These are phyloP conservation scores for Fusarium tjaetaba DNA, from an alignment of 2,329 filamentous ascomycete species.

Conservation along the genomic window DNA sequence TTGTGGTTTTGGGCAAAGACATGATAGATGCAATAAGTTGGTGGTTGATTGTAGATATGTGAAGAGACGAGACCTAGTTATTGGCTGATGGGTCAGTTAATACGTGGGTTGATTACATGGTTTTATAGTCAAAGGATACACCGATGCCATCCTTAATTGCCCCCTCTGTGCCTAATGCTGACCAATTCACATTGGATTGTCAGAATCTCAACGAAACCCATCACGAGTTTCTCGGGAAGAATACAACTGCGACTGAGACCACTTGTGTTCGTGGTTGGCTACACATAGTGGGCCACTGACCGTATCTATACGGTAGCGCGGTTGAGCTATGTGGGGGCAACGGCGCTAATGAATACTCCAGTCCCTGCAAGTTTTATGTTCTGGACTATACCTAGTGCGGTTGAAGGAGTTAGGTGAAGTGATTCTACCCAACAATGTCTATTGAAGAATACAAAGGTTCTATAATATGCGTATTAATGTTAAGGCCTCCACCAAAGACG, in stretches of 20 bases:
- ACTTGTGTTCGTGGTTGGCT: background rate
- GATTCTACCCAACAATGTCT: rapidly evolving
- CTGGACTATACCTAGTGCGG: background rate
- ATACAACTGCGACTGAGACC: background rate
- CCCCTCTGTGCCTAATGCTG: background rate
- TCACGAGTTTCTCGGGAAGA: background rate
- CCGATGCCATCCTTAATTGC: background rate
- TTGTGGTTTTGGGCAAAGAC: background rate
- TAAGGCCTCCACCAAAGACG: background rate
- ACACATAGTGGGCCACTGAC: background rate
- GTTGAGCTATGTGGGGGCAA: background rate
- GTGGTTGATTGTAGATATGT: background rate
- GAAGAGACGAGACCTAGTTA: background rate
- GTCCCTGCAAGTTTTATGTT: background rate
- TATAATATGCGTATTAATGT: rapidly evolving
- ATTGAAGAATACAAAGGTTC: rapidly evolving
- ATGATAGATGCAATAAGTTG: rapidly evolving
- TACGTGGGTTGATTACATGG: background rate
- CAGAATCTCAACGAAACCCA: background rate
- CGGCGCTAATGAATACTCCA: background rate
- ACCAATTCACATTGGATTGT: background rate
- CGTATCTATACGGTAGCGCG: background rate
- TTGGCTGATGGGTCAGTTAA: background rate
- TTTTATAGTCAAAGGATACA: background rate
- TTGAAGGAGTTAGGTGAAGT: background rate